Base-by-base conservation (phyloP, 306 rosid genomes). In the Ormosia semicastrata region DNA sequence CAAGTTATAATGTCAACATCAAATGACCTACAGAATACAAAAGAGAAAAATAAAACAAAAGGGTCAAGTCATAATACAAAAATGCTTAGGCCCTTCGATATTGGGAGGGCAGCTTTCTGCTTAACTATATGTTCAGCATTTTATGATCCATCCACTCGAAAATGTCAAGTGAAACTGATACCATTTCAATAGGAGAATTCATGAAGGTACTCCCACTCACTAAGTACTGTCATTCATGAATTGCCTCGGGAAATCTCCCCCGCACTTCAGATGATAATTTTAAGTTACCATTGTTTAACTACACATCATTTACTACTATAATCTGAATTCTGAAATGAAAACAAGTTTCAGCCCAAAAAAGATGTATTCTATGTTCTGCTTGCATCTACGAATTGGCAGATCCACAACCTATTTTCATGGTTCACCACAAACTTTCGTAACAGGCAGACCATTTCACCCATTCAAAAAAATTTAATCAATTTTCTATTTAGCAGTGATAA, bases 1-100 rank as follows among this genome's bases (percentile, higher is more conserved):
- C 54, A 66, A 53, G 43, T 67, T 78, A 75, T 17, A 46, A 52
- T 44, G 58, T 67, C 62, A 83, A 79, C 30, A 67, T 70, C 50
- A 79, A 46, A 62, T 18, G 39, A 68, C 71, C 64, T 46, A 14
- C 4, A 52, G 43, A 73, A 68, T 11, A 70, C 44, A 33, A 63
- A 58, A 9, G 30, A 30, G 40, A 3, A 9, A 73, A 65, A n/a
- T 30, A 77, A 44, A 44, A 71, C 46, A 66, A 14, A 56, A 63
- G 15, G 36, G 15, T 59, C 36, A 17, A 41, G 73, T 40, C 66
- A 75, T 24, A 67, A 54, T 7, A 60, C 11, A 17, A 32, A 46
- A 17, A 59, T 78, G 37, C 47, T 50, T 71, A 72, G 57, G 65
- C 82, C 56, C 34, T 56, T 66, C 24, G 12, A 75, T 29, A 10